Percentiles rank a stretch among this genome's conserved stretches.
Evolutionary conservation across 352 stramenopile genomes (phyloP).

Genomic region (Thalassiosira oceanica): DNA sequence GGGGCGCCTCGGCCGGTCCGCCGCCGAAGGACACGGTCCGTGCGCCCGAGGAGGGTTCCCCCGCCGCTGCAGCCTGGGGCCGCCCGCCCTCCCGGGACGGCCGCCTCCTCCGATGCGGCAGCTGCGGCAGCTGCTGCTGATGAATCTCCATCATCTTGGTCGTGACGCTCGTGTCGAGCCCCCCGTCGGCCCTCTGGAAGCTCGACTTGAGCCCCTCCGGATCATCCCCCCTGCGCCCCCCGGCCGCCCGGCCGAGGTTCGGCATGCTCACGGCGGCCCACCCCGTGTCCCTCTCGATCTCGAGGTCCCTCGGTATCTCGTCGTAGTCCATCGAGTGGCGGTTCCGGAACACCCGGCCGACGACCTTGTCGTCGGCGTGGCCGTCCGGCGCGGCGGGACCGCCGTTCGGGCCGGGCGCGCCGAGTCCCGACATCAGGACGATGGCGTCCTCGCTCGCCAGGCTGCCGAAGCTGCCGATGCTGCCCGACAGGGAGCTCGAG

Average conservation of each 20-base stretch:
- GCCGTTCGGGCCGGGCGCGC: not conserved
- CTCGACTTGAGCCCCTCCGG: not conserved
- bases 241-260: not conserved
- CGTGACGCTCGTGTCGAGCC: too few species aligned
- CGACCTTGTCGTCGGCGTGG: conserved; percentile 7
- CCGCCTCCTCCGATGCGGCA: too few species aligned
- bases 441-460: conserved; percentile 35
- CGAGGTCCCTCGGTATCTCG: conserved; percentile 21
- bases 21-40: not conserved
- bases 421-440: conserved; percentile 24
- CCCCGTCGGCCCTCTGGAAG: not conserved
- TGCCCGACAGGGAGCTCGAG: not conserved
- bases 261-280: not conserved
- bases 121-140: too few species aligned
- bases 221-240: not conserved
- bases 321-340: not conserved
- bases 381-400: not conserved
- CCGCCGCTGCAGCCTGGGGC: not conserved
- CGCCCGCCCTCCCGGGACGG: not conserved
- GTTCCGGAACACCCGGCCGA: conserved; percentile 20
- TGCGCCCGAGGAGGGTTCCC: not conserved
- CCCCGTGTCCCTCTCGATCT: conserved; percentile 9
- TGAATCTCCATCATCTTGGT: too few species aligned
- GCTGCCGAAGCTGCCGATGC: conserved; percentile 5
- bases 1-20: not conserved